Evolutionary conservation across 2,329 filamentous ascomycete species (phyloP).

Genomic region (Salinomyces thailandicus): DNA sequence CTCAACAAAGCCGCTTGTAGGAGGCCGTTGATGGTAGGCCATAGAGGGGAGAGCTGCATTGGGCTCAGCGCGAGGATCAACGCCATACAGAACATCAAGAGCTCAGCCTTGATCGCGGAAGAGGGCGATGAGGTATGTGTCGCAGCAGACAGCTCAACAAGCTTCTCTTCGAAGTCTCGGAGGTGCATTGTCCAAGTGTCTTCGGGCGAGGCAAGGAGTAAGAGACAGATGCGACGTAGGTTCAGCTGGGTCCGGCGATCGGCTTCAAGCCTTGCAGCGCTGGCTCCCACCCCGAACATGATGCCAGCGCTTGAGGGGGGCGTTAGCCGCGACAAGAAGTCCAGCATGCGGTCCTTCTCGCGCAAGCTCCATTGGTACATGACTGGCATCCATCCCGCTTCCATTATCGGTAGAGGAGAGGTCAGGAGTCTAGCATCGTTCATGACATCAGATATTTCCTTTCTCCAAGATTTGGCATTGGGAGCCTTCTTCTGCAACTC

Average conservation of each 20-base stretch:
- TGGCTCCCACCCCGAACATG: constrained; percentile 95
- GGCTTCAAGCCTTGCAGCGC: constrained; percentile 85
- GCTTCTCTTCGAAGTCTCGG: constrained; percentile 62
- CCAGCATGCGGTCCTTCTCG: constrained; percentile 80
- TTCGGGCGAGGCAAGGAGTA: constrained; percentile 64
- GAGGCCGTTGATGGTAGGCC: constrained; percentile 83
- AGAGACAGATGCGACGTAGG: constrained; percentile 66
- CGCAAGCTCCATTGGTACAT: constrained; percentile 72
- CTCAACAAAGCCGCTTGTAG: constrained; percentile 70
- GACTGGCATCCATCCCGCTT: constrained; percentile 69
- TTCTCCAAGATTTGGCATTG: constrained; percentile 83
- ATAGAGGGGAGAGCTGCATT: constrained; percentile 70
- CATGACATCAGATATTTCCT: constrained; percentile 83
- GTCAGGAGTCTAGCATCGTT: constrained; percentile 80
- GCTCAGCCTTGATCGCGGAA: constrained; percentile 74
- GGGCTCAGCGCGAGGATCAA: constrained; percentile 69
- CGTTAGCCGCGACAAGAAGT: constrained; percentile 66
- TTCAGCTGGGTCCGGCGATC: constrained; percentile 88
- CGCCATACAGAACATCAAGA: constrained; percentile 79
- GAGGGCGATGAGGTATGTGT: constrained; percentile 85
- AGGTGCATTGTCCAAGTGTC: constrained; percentile 76
- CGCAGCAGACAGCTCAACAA: constrained; percentile 76
- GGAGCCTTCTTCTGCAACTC: constrained; percentile 68
- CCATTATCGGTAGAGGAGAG: constrained; percentile 54
- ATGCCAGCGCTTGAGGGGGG: constrained; percentile 88